phyloP scores from a whole-genome alignment of 257 asterid species.

The Linderniella brevidens region DNA sequence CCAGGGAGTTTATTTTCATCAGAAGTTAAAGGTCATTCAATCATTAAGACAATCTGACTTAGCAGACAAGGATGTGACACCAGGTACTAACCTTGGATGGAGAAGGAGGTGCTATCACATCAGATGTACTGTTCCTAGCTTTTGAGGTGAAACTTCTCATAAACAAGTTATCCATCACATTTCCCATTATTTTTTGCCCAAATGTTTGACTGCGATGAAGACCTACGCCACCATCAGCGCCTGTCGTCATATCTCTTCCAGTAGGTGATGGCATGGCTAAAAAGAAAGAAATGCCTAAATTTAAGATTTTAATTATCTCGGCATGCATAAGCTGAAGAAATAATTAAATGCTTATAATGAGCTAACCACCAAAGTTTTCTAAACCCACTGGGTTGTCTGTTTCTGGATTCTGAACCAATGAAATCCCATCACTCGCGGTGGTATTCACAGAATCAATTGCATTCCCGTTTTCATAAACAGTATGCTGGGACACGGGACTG shows the following conservation, averaged over 20 bases:
- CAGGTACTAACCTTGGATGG: constrained; percentile 51
- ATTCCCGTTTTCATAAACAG: constrained; percentile 23
- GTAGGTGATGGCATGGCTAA: constrained; percentile 77
- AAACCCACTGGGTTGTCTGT: constrained; percentile 18
- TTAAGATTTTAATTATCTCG: neutral
- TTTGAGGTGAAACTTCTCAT: constrained; percentile 77
- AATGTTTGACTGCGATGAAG: constrained; percentile 73
- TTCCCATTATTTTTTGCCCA: constrained; percentile 83
- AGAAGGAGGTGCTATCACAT: constrained; percentile 38
- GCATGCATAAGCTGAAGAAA: neutral
- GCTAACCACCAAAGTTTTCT: constrained; percentile 65
- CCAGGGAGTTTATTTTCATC: too few species aligned
- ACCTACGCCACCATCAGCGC: constrained; percentile 21
- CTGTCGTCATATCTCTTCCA: constrained; percentile 21
- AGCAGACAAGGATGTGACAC: neutral
- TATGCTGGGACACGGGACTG: constrained; percentile 12
- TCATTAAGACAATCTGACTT: too few species aligned
- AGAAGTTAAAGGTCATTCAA: too few species aligned
- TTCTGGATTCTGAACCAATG: constrained; percentile 31
- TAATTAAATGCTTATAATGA: neutral
- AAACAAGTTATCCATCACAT: constrained; percentile 66
- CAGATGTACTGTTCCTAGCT: constrained; percentile 40
- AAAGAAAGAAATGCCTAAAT: constrained; percentile 4
- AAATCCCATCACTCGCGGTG: constrained; percentile 17
- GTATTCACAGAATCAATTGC: constrained; percentile 1